Conservation (phyloP, 352 stramenopile genomes). For the Phytophthora pinifolia region DNA sequence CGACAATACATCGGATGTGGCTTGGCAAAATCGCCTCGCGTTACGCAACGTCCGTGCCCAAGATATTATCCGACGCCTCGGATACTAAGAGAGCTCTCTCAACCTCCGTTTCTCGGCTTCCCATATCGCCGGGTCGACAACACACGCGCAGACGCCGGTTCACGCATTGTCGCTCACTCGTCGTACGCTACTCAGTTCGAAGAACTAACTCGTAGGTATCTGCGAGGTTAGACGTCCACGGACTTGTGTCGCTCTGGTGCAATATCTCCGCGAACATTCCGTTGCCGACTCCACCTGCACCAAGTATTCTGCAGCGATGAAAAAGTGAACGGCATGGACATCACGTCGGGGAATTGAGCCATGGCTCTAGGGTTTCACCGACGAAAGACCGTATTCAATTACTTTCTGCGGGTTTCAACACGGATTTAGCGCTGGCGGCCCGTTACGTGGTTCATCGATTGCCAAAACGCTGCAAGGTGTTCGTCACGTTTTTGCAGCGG, state of each 20-base stretch:
- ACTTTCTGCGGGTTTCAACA: too few species aligned
- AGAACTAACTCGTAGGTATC: not conserved
- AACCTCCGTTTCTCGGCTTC: conserved; percentile 6
- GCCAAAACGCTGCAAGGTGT: too few species aligned
- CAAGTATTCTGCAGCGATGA: not conserved
- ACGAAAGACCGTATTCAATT: too few species aligned
- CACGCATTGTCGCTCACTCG: not conserved
- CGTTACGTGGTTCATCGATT: too few species aligned
- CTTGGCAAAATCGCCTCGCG: too few species aligned
- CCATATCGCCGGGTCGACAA: not conserved
- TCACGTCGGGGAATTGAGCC: too few species aligned
- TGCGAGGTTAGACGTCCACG: not conserved
- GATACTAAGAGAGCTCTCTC: not conserved
- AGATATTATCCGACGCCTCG: not conserved
- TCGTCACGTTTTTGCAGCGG: too few species aligned
- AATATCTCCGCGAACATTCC: conserved; percentile 11
- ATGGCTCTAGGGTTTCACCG: too few species aligned
- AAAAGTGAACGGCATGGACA: too few species aligned
- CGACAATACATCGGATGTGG: too few species aligned
- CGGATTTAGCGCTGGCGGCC: too few species aligned
- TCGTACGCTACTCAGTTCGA: not conserved
- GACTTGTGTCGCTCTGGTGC: not conserved
- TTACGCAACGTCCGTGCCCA: too few species aligned
- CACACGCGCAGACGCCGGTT: not conserved
- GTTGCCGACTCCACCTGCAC: conserved; percentile 8